Base-by-base conservation (phyloP, 371 early-diverging fungal species). In the Apophysomyces variabilis region DNA sequence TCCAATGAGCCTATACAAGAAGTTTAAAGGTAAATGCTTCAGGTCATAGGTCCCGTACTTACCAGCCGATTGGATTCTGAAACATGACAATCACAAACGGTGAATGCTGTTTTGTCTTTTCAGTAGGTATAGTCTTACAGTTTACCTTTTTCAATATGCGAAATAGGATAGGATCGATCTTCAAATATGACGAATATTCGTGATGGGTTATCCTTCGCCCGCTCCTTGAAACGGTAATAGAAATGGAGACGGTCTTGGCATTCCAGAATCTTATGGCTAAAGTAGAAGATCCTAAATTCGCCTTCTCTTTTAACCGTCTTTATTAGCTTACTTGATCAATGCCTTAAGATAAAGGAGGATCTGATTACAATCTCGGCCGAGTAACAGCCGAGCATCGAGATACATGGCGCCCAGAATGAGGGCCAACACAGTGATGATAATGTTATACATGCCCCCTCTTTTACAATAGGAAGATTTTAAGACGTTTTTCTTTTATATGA, bases 201-300 rank as follows among this genome's bases (percentile, higher is more conserved):
- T 11, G 69, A 38, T 2, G 75, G 75, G 21, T 61, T 37, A 1
- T 70, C 65, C 44, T 68, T 68, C 4, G 75, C 75, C 16, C 54
- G 60, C 6, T 69, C 72, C 32, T 65, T 64, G 65, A 75, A 75
- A 2, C 72, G 69, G 57, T 66, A 69, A 39, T 75, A 75, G 6
- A 67, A 50, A 65, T 75, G 68, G 26, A 72, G 16, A 18, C 56
- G 68, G 41, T 41, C 41, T 41, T 41, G 41, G 11, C 13, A 13
- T 41, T 41, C 4, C 3, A 41, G 4, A 60, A 45, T 62, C 35
- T 66, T 26, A n/a, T 16, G 13, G 13, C 60, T 41, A 41, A 8
- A 41, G 3, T 64, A 64, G 58, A 36, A 44, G 16, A 54, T 26
- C 32, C 32, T 26, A 26, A 26, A 26, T 26, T 3, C 32, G 32